Conservation (phyloP, 495 filamentous ascomycete species). For the Aspergillus leporis region DNA sequence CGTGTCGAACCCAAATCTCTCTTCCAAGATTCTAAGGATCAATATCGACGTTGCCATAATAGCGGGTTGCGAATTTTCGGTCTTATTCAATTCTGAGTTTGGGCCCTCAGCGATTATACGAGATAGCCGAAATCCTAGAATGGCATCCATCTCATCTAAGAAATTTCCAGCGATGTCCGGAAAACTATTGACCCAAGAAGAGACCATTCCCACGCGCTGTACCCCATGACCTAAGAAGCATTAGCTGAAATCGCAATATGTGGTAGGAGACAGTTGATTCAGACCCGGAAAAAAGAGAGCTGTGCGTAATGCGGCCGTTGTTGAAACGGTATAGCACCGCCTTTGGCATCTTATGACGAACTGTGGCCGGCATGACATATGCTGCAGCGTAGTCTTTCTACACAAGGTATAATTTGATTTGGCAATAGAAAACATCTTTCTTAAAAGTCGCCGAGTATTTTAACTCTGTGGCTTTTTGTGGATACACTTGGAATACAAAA, state of each 20-base stretch:
- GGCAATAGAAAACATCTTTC: slow-evolving; percentile 2
- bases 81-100: slow-evolving; percentile 70
- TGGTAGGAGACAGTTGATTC: slow-evolving; percentile 16
- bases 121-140: slow-evolving; percentile 67
- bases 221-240: slow-evolving; percentile 79
- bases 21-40: slow-evolving; percentile 85
- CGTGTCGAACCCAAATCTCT: slow-evolving; percentile 76
- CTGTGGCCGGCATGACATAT: neutral
- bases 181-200: slow-evolving; percentile 80
- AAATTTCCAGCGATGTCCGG: slow-evolving; percentile 69
- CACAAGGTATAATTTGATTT: slow-evolving; percentile 7
- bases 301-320: slow-evolving; percentile 54
- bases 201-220: slow-evolving; percentile 89
- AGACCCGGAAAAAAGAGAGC: slow-evolving; percentile 84
- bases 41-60: slow-evolving; percentile 93
- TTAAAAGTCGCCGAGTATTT: neutral
- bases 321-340: slow-evolving; percentile 4
- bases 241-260: slow-evolving; percentile 1
- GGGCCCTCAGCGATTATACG: slow-evolving; percentile 80
- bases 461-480: neutral
- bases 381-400: slow-evolving; percentile 3
- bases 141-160: slow-evolving; percentile 79
- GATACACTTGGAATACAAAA: neutral
- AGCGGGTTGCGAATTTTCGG: slow-evolving; percentile 88
- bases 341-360: neutral